These are phyloP conservation scores for Fusarium gaditjirri DNA, from an alignment of 2,329 filamentous ascomycete species.

Conservation along the genomic window DNA sequence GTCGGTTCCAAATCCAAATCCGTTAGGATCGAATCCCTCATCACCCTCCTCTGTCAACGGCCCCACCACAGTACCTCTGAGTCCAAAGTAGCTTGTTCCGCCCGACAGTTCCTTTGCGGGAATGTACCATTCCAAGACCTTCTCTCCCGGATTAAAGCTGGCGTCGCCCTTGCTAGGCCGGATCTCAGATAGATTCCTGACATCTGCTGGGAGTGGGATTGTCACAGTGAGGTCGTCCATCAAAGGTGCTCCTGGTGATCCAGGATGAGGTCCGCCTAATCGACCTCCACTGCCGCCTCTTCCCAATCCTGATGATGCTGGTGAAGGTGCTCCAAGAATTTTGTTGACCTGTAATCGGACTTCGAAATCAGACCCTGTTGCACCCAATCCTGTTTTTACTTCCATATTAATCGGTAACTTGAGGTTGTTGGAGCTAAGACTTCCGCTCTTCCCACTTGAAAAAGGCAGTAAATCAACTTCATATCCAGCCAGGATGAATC, in stretches of 20 bases:
- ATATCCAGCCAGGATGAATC: constrained; percentile 93
- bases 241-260: constrained; percentile 67
- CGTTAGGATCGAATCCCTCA: constrained; percentile 60
- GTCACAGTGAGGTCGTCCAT: constrained; percentile 83
- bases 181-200: constrained; percentile 86
- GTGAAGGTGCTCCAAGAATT: constrained; percentile 62
- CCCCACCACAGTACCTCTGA: constrained; percentile 85
- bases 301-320: constrained; percentile 51
- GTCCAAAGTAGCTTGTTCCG: constrained; percentile 73
- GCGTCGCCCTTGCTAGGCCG: constrained; percentile 85
- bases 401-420: constrained; percentile 86
- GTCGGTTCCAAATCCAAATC: constrained; percentile 62
- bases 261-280: constrained; percentile 57
- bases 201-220: constrained; percentile 80
- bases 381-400: constrained; percentile 82
- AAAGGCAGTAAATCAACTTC: constrained; percentile 90
- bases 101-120: constrained; percentile 78
- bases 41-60: constrained; percentile 61
- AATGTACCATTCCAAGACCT: constrained; percentile 83
- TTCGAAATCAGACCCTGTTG: constrained; percentile 85
- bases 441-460: constrained; percentile 66
- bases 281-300: constrained; percentile 56
- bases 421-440: constrained; percentile 69
- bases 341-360: constrained; percentile 79
- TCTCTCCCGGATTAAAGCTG: constrained; percentile 78